phyloP scores from a whole-genome alignment of 495 filamentous ascomycete species.

The Annulohypoxylon bovei region DNA sequence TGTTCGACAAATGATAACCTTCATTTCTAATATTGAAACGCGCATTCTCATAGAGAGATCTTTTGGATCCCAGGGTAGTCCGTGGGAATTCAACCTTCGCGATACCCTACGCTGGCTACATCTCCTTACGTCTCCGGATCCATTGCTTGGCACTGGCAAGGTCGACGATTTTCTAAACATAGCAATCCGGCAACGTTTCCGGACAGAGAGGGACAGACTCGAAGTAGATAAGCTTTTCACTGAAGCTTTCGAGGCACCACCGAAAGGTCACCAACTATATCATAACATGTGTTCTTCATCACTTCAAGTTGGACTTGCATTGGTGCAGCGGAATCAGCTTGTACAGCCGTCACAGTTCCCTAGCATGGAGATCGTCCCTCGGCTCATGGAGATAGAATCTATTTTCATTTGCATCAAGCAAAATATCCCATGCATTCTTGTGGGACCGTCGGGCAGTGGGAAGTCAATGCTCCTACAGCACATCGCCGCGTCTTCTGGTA shows the following conservation, averaged over 20 bases:
- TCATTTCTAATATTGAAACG: constrained; percentile 79
- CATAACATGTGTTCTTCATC: constrained; percentile 60
- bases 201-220: constrained; percentile 71
- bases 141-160: constrained; percentile 61
- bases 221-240: constrained; percentile 71
- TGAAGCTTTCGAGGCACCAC: constrained; percentile 49
- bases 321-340: constrained; percentile 67
- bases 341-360: constrained; percentile 65
- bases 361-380: constrained; percentile 64
- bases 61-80: constrained; percentile 83
- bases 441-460: constrained; percentile 84
- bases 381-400: constrained; percentile 79
- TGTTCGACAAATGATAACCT: constrained; percentile 73
- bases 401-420: constrained; percentile 87
- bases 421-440: constrained; percentile 87
- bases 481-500: constrained; percentile 79
- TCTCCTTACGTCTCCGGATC: constrained; percentile 67
- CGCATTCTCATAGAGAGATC: constrained; percentile 70
- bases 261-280: constrained; percentile 71
- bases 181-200: constrained; percentile 89
- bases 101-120: constrained; percentile 92
- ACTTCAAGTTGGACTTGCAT: constrained; percentile 80
- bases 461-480: constrained; percentile 83
- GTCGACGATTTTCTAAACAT: constrained; percentile 79
- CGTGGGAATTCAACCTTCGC: constrained; percentile 97